Base-by-base conservation (phyloP, 2,329 filamentous ascomycete species). In the Rutstroemia sp. region DNA sequence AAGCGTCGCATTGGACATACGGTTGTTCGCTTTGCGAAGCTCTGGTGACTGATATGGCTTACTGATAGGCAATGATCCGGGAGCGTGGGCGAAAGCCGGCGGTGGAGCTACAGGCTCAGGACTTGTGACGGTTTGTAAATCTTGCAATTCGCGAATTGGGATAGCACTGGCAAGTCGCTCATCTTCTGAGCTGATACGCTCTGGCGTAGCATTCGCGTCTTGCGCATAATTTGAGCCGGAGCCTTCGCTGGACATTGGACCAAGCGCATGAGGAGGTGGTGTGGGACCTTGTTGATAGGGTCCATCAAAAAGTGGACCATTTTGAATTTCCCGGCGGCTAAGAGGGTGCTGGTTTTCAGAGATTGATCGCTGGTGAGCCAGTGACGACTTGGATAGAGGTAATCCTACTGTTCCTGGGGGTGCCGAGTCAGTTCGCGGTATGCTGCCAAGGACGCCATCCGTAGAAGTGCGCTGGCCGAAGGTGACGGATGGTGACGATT, bases 1-100 rank as follows among this genome's bases (percentile, higher is more conserved):
- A 47, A 96, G 77, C 0, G 92, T 97, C 1, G 84, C 85, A 63
- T 79, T 81, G 25, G 94, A 96, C 70, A 97, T 85, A 21, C 90
- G 86, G 63, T 87, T 91, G 64, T 90, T 94, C 52, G 88, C 90
- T 61, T 85, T 85, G 60, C 88, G 86, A 65, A 92, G 77, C 67
- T 94, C 89, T 14, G 87, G 82, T 30, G 90, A 86, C 57, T 89
- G 83, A 63, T 88, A 83, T 0, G 88, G 88, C 60, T 82, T 82
- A 58, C 80, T 83, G 1, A 78, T 76, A 5, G 91, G 91, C 49
- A 82, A 80, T 52, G 86, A 80, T 59, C 87, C 83, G 12, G 91
- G 82, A 39, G 80, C 79, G 70, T 96, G 90, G 49, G 83, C 80
- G 69, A 96, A 92, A 10, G 83, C 83, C 3, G 92, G 92, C 1